These are phyloP conservation scores for Coemansia sp. DNA, from an alignment of 192 early-diverging fungal genomes.

Conservation along the genomic window DNA sequence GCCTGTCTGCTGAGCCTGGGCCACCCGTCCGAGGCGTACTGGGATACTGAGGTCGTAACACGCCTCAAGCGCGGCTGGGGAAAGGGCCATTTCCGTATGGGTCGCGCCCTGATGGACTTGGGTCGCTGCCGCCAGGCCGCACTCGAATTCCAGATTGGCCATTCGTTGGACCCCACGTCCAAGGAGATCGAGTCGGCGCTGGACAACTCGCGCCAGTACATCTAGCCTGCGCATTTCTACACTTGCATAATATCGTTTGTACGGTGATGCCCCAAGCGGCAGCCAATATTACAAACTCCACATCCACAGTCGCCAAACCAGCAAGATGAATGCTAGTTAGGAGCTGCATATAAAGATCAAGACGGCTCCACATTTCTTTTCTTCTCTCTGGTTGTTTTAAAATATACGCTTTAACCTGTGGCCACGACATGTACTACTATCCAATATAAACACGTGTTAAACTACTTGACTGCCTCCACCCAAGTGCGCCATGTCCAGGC, in stretches of 20 bases:
- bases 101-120: constrained; percentile 82
- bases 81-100: constrained; percentile 75
- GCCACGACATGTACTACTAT: too few species aligned
- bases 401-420: too few species aligned
- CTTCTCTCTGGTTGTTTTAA: too few species aligned
- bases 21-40: constrained; percentile 66
- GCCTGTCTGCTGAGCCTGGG: constrained; percentile 63
- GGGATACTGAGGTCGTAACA: constrained; percentile 67
- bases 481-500: not conserved
- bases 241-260: too few species aligned
- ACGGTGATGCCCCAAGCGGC: too few species aligned
- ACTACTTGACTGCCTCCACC: not conserved
- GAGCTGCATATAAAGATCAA: too few species aligned
- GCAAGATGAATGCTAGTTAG: too few species aligned
- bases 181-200: constrained; percentile 75
- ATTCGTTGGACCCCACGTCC: constrained; percentile 70
- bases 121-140: constrained; percentile 75
- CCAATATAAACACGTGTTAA: too few species aligned
- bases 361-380: too few species aligned
- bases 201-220: constrained; percentile 55
- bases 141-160: constrained; percentile 76
- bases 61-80: constrained; percentile 67
- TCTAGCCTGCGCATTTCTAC: not conserved
- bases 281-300: too few species aligned
- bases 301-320: too few species aligned